Percentiles rank a stretch among this genome's conserved stretches.
Evolutionary conservation across 2,329 filamentous ascomycete species (phyloP).

Genomic region (Orbilia quercus): DNA sequence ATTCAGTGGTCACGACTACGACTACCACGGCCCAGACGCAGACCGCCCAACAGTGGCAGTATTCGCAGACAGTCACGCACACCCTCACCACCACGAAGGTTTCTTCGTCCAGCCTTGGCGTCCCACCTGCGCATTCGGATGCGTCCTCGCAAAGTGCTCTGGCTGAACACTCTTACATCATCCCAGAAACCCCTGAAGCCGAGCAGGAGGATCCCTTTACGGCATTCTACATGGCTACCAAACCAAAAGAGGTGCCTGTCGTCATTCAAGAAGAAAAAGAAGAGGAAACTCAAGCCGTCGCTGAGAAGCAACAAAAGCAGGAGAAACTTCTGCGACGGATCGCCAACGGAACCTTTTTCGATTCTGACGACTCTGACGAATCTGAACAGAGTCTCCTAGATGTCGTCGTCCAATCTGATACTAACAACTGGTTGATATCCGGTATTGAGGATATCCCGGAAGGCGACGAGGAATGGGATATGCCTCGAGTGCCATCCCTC

Average conservation of each 20-base stretch:
- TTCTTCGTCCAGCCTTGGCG: constrained; percentile 17
- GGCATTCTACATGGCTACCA: constrained; percentile 45
- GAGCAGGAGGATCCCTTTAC: constrained; percentile 43
- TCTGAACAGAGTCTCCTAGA: constrained; percentile 16
- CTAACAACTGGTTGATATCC: constrained; percentile 46
- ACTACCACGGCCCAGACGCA: background rate
- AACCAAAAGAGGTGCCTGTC: constrained; percentile 16
- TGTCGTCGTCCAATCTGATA: constrained; percentile 24
- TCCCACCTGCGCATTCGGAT: constrained; percentile 26
- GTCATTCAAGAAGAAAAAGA: constrained; percentile 27
- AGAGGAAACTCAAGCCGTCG: constrained; percentile 1
- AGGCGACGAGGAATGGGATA: constrained; percentile 37
- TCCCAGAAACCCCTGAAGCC: background rate
- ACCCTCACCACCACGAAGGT: constrained; percentile 14
- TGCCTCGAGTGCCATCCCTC: constrained; percentile 51
- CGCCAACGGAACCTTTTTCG: constrained; percentile 42
- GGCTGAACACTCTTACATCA: constrained; percentile 20
- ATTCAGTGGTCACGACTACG: constrained; percentile 34
- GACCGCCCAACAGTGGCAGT: constrained; percentile 30
- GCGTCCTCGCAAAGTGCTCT: constrained; percentile 30
- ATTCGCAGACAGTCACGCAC: constrained; percentile 25
- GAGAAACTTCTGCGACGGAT: constrained; percentile 31
- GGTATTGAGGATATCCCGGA: constrained; percentile 38
- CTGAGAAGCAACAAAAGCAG: constrained; percentile 39
- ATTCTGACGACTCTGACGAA: constrained; percentile 29